Conservation (phyloP, 805 yeast genomes). For the Citeromyces matritensis region DNA sequence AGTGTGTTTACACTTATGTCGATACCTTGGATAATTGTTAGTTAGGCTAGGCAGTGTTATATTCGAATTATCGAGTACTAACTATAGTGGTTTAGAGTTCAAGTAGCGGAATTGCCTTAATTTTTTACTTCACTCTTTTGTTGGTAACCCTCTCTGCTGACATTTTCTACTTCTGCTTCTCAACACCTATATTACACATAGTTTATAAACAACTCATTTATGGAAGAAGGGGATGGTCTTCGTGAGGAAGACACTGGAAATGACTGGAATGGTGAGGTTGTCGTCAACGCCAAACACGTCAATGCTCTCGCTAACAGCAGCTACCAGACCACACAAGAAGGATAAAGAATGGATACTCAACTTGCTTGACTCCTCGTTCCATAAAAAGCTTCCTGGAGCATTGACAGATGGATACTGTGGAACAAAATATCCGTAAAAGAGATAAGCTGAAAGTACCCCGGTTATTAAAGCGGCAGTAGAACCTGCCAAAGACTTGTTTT, state of each 20-base stretch:
- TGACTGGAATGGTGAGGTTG: constrained; percentile 85
- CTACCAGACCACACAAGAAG: constrained; percentile 60
- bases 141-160: no score
- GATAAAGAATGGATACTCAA: constrained; percentile 40
- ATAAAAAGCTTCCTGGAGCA: constrained; percentile 39
- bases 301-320: constrained; percentile 77
- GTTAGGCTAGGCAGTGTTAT: no score
- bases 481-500: constrained; percentile 80
- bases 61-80: no score
- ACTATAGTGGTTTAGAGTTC: no score
- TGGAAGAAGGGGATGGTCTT: constrained; percentile 4
- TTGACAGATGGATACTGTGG: constrained; percentile 47
- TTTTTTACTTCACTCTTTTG: no score
- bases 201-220: no score
- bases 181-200: no score
- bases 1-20: no score
- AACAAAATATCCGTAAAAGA: constrained; percentile 60
- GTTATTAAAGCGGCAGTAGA: constrained; percentile 70
- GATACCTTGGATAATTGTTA: no score
- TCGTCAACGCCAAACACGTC: constrained; percentile 74
- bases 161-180: no score
- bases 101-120: no score
- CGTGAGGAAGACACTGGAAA: constrained; percentile 51
- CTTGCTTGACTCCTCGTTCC: constrained; percentile 47
- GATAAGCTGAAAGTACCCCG: constrained; percentile 52